Evolutionary conservation across 176 grass and related monocot species (phyloP).

Genomic region (Musa schizocarpa): DNA sequence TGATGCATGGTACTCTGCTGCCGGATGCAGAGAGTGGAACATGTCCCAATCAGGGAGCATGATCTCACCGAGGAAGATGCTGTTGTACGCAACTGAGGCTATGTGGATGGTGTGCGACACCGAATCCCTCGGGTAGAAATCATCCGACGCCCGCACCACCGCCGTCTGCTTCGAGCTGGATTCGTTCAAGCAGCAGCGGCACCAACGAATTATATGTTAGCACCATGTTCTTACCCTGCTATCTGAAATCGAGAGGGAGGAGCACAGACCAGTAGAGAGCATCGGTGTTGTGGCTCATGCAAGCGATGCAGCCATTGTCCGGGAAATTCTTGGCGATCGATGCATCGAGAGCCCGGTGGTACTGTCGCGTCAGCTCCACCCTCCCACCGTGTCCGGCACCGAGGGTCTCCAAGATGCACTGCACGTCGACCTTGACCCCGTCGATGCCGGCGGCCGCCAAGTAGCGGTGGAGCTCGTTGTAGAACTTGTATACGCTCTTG

Average conservation of each 20-base stretch:
- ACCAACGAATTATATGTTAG: too few species aligned
- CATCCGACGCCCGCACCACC: conserved; percentile 81
- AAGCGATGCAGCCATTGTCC: conserved; percentile 91
- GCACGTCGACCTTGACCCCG: conserved; percentile 93
- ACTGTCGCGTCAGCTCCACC: conserved; percentile 60
- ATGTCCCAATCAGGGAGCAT: conserved; percentile 99
- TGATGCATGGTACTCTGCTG: conserved; percentile 84
- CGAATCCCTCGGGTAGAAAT: conserved; percentile 78
- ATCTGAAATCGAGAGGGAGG: not conserved
- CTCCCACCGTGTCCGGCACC: conserved; percentile 66
- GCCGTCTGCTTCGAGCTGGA: conserved; percentile 87
- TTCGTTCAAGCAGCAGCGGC: not conserved
- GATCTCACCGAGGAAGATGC: conserved; percentile 89
- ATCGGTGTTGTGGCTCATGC: conserved; percentile 97
- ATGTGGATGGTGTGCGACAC: conserved; percentile 94
- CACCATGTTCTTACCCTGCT: too few species aligned
- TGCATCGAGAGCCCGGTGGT: conserved; percentile 79
- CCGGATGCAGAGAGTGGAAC: conserved; percentile 87
- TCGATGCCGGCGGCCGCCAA: conserved; percentile 68
- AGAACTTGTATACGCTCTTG: conserved; percentile 77
- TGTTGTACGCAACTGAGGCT: conserved; percentile 85
- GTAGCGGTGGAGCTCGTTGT: conserved; percentile 84
- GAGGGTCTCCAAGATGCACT: conserved; percentile 86
- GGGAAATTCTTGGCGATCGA: conserved; percentile 77
- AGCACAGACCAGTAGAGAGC: conserved; percentile 64